Evolutionary conservation across 148 eudicot species (phyloP), one percentile per base, ranked within the genome.

Genomic region (Diospyros kaki): DNA sequence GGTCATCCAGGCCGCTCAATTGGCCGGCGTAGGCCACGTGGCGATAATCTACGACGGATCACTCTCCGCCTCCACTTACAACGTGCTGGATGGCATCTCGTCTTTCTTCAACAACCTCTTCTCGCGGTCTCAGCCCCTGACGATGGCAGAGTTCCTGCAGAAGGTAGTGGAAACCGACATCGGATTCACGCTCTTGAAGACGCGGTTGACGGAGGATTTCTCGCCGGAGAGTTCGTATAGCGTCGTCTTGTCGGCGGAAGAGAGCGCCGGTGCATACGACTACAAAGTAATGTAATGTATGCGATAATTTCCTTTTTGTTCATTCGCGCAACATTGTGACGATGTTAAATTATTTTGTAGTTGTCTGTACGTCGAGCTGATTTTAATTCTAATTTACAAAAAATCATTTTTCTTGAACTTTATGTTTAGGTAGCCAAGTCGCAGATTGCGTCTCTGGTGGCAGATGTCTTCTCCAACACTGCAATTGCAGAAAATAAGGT

Each of bases 211-310:
- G 2, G 99, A 93, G 61, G 99, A 95, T 66, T 93, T 77, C 60
- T 74, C 83, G 44, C 85, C 88, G 1, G 99, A 95, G 88, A 84
- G 89, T 58, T 78, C 89, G 41, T 93, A 93, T 68, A 91, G 88
- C 71, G 72, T 95, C 56, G 91, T 88, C 9, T 86, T 95, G 64
- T 86, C 94, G 17, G 86, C 94, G 44, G 99, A 95, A 76, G 91
- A 93, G 69, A 89, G 79, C 53, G 75, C 66, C 52, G 87, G 71
- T 71, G 86, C 78, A 66, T 83, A 79, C 92, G 99, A 90, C 98
- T 93, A 84, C 92, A 95, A 95, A 95, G 99, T 95, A 95, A 93
- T 95, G 97, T 90, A 90, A 95, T 88, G 98, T 92, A 92, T 90
- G 89, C 83, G 66, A 60, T 74, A 51, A 71, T 66, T 81, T 79